A percentile compares a stretch with the other conserved stretches of the same genome.
Evolutionary conservation across 225 moss, liverwort and hornwort genomes (phyloP).

Genomic region (Bryoerythrophyllum caledonicum): DNA sequence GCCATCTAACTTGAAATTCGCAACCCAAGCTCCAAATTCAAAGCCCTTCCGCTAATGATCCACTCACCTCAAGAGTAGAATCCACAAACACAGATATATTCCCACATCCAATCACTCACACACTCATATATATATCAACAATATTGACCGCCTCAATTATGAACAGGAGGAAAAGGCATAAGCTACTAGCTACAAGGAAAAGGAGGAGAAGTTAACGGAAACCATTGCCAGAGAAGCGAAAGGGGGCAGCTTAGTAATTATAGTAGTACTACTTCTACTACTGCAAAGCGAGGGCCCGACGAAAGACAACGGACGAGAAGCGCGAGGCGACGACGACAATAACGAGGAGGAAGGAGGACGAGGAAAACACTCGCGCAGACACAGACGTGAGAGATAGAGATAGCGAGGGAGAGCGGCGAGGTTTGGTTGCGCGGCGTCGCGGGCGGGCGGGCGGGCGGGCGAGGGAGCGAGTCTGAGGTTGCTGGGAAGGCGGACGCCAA

Average conservation of each 20-base stretch:
- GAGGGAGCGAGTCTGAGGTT: not conserved
- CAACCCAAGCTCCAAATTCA: no score
- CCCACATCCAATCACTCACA: not conserved
- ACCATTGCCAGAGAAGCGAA: not conserved
- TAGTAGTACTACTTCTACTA: slow-evolving; percentile 20
- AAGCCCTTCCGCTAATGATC: not conserved
- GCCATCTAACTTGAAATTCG: no score
- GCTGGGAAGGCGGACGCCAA: not conserved
- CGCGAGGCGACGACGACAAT: not conserved
- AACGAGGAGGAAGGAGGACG: not conserved
- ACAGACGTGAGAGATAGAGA: no score
- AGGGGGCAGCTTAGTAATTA: slow-evolving; percentile 24
- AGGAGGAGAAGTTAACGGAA: slow-evolving; percentile 22
- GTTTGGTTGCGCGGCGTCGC: slow-evolving; percentile 8
- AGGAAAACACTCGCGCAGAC: not conserved
- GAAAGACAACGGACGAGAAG: not conserved
- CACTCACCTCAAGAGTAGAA: not conserved
- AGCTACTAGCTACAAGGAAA: slow-evolving; percentile 2
- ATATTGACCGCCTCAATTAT: not conserved
- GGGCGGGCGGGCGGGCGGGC: not conserved
- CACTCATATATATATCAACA: no score
- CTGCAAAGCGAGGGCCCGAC: slow-evolving; percentile 12
- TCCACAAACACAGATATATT: not conserved
- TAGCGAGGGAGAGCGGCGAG: not conserved
- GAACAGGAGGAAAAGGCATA: not conserved